Percentiles rank a stretch among this genome's conserved stretches.
Conservation (phyloP, 2,329 filamentous ascomycete genomes). For the Colletotrichum zoysiae region DNA sequence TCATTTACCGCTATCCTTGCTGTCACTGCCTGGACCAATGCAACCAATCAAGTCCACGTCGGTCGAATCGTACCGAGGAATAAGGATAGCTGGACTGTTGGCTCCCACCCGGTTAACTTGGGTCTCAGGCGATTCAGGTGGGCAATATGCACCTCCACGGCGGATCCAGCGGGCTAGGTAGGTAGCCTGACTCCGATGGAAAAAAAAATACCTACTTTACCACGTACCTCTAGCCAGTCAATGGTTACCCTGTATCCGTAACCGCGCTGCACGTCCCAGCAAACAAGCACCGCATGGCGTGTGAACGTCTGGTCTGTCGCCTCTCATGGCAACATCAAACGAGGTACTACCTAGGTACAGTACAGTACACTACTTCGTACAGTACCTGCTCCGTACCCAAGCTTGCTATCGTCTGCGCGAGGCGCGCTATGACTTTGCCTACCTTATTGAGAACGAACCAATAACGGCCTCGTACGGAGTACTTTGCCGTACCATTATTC, state of each 20-base stretch:
- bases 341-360: no score
- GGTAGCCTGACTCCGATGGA: conserved; percentile 23
- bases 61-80: conserved; percentile 12
- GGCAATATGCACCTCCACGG: conserved; percentile 35
- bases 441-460: conserved; percentile 30
- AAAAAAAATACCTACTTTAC: conserved; percentile 5
- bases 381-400: background rate
- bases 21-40: conserved; percentile 9
- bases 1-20: background rate
- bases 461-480: conserved; percentile 12
- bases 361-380: no score
- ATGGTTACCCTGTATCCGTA: conserved; percentile 30
- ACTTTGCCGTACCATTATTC: conserved; percentile 36
- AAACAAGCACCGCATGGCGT: background rate
- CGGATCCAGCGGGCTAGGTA: conserved; percentile 31
- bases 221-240: background rate
- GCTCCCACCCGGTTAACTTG: conserved; percentile 16
- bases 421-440: conserved; percentile 23
- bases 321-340: conserved; percentile 1
- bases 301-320: background rate
- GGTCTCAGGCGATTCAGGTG: conserved; percentile 37
- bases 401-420: background rate
- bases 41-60: background rate
- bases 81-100: conserved; percentile 18
- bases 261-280: conserved; percentile 19